A percentile compares a stretch with the other conserved stretches of the same genome.
phyloP scores from a whole-genome alignment of 371 early-diverging fungal genomes.

The Mortierella polycephala region DNA sequence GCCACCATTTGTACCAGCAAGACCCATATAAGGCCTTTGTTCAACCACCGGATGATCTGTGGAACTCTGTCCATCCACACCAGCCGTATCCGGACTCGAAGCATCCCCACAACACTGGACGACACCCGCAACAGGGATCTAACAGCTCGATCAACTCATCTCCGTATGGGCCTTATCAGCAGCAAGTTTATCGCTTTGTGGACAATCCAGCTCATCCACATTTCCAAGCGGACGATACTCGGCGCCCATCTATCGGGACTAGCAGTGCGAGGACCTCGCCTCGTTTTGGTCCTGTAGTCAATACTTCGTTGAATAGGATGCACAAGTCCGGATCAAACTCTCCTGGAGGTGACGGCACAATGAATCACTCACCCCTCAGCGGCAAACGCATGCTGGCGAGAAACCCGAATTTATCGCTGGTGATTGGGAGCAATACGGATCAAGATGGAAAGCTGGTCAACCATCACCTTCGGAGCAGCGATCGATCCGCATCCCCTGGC shows the following conservation, averaged over 20 bases:
- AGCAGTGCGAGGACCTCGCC: slow-evolving; percentile 49
- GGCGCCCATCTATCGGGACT: slow-evolving; percentile 32
- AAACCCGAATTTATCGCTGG: slow-evolving; percentile 41
- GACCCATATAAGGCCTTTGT: slow-evolving; percentile 39
- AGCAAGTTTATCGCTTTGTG: slow-evolving; percentile 26
- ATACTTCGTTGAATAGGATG: slow-evolving; percentile 28
- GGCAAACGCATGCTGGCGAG: slow-evolving; percentile 34
- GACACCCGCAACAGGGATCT: slow-evolving; percentile 22
- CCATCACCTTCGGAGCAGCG: slow-evolving; percentile 30
- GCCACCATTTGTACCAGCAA: slow-evolving; percentile 17
- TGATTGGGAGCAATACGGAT: slow-evolving; percentile 48
- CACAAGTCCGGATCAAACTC: slow-evolving; percentile 36
- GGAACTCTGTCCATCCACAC: slow-evolving; percentile 45
- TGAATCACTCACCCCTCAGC: slow-evolving; percentile 41
- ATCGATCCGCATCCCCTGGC: slow-evolving; percentile 42
- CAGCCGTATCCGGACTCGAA: slow-evolving; percentile 50
- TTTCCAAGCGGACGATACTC: slow-evolving; percentile 36
- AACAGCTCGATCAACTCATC: slow-evolving; percentile 19
- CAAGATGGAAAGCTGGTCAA: slow-evolving; percentile 49
- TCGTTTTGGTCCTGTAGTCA: slow-evolving; percentile 42
- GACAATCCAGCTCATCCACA: slow-evolving; percentile 46
- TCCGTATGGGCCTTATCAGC: slow-evolving; percentile 37
- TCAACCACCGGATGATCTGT: slow-evolving; percentile 39
- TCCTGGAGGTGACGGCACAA: slow-evolving; percentile 24
- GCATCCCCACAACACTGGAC: slow-evolving; percentile 39